Conservation (phyloP, 2,329 filamentous ascomycete genomes). For the Penicillium sp. region DNA sequence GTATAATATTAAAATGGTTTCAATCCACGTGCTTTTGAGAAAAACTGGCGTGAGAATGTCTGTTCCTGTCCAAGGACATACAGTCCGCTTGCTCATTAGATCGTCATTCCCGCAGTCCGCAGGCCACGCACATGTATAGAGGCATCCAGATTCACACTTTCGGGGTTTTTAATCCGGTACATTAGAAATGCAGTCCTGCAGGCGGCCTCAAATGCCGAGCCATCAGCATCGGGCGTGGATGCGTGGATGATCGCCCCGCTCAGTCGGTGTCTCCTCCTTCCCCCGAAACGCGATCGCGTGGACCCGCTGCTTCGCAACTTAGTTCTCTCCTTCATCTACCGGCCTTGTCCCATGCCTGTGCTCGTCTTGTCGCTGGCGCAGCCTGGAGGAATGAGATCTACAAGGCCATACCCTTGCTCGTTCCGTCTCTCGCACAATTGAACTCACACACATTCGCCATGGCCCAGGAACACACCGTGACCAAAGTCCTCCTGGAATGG, state of each 20-base stretch:
- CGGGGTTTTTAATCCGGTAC: no score
- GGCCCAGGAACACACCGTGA: constrained; percentile 42
- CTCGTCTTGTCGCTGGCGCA: constrained; percentile 2
- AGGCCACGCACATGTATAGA: no score
- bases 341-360: not conserved
- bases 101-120: no score
- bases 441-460: constrained; percentile 24
- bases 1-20: no score
- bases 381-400: constrained; percentile 13
- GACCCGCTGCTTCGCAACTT: constrained; percentile 15
- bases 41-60: no score
- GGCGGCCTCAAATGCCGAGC: no score
- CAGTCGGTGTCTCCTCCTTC: constrained; percentile 12
- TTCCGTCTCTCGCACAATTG: constrained; percentile 7
- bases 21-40: no score
- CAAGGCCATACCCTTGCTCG: not conserved
- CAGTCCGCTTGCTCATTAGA: no score
- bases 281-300: constrained; percentile 19
- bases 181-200: no score
- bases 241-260: not conserved
- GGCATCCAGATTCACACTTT: no score
- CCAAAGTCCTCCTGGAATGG: constrained; percentile 44
- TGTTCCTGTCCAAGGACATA: no score
- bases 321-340: constrained; percentile 8
- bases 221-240: not conserved